Conservation (phyloP, 148 eudicot species). For the Diospyros kaki region DNA sequence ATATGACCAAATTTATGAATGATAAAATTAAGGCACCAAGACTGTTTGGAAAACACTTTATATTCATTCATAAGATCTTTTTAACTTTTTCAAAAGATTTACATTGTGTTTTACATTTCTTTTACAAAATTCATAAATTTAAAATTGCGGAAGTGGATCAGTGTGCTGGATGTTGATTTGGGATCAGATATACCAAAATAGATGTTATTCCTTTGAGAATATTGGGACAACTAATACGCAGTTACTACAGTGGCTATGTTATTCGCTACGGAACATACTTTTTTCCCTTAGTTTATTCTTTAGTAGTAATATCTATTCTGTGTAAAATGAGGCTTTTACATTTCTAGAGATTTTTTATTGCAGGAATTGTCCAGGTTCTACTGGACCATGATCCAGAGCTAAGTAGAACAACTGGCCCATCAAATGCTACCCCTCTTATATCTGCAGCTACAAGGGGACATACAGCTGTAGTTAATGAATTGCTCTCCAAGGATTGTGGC, state of each 20-base stretch:
- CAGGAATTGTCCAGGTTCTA: slow-evolving; percentile 71
- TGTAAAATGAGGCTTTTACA: neutral
- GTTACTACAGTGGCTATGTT: neutral
- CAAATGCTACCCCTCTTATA: slow-evolving; percentile 69
- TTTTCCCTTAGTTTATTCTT: neutral
- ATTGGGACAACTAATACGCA: neutral
- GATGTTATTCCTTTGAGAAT: neutral
- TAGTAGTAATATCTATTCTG: neutral
- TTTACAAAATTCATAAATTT: neutral
- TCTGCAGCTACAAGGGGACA: slow-evolving; percentile 78
- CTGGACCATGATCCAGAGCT: slow-evolving; percentile 56
- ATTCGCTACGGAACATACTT: neutral
- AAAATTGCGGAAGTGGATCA: neutral
- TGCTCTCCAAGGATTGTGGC: slow-evolving; percentile 56
- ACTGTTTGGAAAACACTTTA: too few species aligned
- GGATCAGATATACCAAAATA: neutral
- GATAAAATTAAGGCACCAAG: too few species aligned
- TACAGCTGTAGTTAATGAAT: slow-evolving; percentile 56
- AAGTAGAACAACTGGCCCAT: slow-evolving; percentile 56
- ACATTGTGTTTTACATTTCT: too few species aligned
- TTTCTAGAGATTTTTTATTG: slow-evolving; percentile 12
- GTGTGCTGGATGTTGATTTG: neutral
- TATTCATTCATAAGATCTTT: too few species aligned
- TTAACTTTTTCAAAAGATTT: too few species aligned
- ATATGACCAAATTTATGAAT: neutral